Evolutionary conservation across 352 stramenopile species (phyloP), one percentile per base, ranked within the genome.

Genomic region (Pythium vanterpoolii): DNA sequence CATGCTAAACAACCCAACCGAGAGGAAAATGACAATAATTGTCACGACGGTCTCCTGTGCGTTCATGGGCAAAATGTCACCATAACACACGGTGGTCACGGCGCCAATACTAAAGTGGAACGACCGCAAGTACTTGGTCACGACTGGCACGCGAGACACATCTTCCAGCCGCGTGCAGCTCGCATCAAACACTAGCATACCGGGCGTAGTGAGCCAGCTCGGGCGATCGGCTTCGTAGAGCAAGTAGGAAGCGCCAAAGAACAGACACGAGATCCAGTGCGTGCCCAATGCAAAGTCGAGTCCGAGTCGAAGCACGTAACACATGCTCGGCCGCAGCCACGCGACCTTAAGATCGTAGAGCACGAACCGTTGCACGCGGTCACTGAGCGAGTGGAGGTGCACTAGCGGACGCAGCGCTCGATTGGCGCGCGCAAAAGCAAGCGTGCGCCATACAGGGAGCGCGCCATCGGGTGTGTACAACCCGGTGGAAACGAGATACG

Each of bases 181-280:
- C 1, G 38, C 50, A 21, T 57, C 47, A 53, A 69, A 78, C 19
- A 59, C 38, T 5, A 78, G 60, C 71, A 78, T 78, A 1, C 77
- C 79, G 0, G 73, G 71, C 5, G 68, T 72, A 16, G 73, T 86
- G 36, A 89, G 74, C 76, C 79, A 89, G 43, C 74, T 86, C 24
- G 57, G 42, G 16, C 66, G 21, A 6, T 39, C 42, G 16, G 49
- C 43, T 0, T 65, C 55, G 43, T 77, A 74, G 23, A 65, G 55
- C 36, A 82, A 39, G 60, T 78, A 90, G 36, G 78, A 86, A 4
- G 80, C 62, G 16, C 78, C 76, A 38, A 70, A 80, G 62, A 77
- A 71, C 5, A 73, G 3, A 27, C 66, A 73, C 38, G 66, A 30
- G 40, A 73, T 57, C 62, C 66, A 73, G 31, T 73, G 62, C 18